Base-by-base conservation (phyloP, 2,329 filamentous ascomycete genomes). In the Leptographium radiaticola region DNA sequence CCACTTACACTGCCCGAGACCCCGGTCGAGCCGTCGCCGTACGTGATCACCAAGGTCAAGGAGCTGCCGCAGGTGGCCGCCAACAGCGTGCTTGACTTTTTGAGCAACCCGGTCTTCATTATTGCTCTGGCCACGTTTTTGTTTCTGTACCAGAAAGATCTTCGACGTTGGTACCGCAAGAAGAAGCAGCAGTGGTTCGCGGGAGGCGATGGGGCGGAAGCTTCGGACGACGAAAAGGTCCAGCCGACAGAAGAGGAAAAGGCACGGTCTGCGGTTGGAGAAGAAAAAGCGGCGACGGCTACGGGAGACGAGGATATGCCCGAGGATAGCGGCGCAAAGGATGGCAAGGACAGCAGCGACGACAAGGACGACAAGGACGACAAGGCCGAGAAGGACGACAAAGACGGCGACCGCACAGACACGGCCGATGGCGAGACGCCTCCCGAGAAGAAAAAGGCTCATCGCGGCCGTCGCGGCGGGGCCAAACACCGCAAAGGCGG, bases 381-480 rank as follows among this genome's bases (percentile, higher is more conserved):
- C 34, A 36, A 36, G 34, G 12, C 12, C 4, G 34, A 36, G 34
- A 13, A 10, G 34, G 34, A 36, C 34, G 12, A 36, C 9, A 18
- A 20, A 2, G 9, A 9, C 9, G 30, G 18, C 13, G 55, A 52
- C 39, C 34, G 43, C 25, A 10, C 34, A 13, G 49, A 51, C 15
- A 25, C 18, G 38, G 49, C 64, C 12, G 65, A 64, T 2, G 66
- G 68, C 6, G 74, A 76, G 16, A 72, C 71, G 43, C 25, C 25
- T 25, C 25, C 25, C 25, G 72, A 70, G 56, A 83, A 82, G 62
- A 84, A 81, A 63, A 87, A 84, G 64, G 75, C 79, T 0, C 83
- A 86, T 53, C 75, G 86, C 53, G 86, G 86, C 5, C 76, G 80
- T n/a, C 77, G 86, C 49, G 86, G 85, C 25, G 86, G 86, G 2